These are phyloP conservation scores for Lepidium aucheri DNA, from an alignment of 345 rosid genomes.

Conservation along the genomic window DNA sequence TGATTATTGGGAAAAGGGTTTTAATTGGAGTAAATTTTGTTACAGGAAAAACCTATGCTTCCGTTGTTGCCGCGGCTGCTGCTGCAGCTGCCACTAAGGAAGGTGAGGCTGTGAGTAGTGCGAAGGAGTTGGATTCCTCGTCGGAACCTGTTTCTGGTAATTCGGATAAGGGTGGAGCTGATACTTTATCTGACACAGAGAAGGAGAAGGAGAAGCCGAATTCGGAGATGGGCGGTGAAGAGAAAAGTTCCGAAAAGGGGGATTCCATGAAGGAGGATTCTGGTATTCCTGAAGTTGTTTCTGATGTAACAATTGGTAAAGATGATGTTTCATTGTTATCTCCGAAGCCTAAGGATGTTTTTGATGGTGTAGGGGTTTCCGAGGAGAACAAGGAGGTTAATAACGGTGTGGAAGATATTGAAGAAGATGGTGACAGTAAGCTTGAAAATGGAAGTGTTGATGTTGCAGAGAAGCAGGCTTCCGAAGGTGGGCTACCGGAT, in stretches of 20 bases:
- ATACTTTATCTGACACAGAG: not conserved
- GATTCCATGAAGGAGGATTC: not conserved
- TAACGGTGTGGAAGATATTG: conserved; percentile 15
- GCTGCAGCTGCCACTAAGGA: conserved; percentile 19
- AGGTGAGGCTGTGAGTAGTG: conserved; percentile 42
- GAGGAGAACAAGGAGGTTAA: conserved; percentile 23
- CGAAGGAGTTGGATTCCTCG: conserved; percentile 40
- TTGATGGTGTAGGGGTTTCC: conserved; percentile 18
- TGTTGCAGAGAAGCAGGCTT: conserved; percentile 29
- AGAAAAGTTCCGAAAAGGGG: not conserved
- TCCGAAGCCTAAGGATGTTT: conserved; percentile 12
- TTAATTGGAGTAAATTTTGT: not conserved
- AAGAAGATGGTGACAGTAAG: conserved; percentile 14
- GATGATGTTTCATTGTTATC: conserved; percentile 8
- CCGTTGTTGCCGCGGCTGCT: conserved; percentile 30
- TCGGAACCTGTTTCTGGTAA: conserved; percentile 16
- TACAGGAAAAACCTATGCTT: conserved; percentile 22
- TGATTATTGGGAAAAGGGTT: conserved; percentile 19
- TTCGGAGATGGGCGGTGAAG: conserved; percentile 18
- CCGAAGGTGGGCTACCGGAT: conserved; percentile 8
- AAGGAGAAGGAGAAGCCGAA: not conserved
- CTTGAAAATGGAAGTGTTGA: conserved; percentile 25
- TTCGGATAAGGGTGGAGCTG: conserved; percentile 13
- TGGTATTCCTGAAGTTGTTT: conserved; percentile 17
- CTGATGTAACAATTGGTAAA: conserved; percentile 16